These are phyloP conservation scores for Cystofilobasidium capitatum DNA, from an alignment of 768 basidiomycete genomes.

Conservation along the genomic window DNA sequence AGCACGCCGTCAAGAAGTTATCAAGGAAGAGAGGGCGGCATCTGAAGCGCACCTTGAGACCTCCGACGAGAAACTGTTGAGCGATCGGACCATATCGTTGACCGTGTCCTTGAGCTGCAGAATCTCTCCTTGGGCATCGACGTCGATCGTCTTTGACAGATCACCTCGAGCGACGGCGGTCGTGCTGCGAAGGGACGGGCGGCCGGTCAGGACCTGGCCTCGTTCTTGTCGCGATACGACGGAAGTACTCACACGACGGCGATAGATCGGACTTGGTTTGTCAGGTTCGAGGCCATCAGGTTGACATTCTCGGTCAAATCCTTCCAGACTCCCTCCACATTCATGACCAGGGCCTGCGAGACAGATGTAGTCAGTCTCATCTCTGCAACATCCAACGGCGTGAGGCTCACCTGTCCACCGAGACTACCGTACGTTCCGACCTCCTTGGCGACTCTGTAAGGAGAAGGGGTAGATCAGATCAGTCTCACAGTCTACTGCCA, in stretches of 20 bases:
- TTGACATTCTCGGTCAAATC: constrained; percentile 28
- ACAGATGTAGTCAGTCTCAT: too few relatives aligned
- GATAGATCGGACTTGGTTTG: constrained; percentile 13
- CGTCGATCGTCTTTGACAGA: constrained; percentile 70
- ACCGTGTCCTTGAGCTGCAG: constrained; percentile 53
- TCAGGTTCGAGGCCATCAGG: constrained; percentile 16
- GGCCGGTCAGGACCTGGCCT: too few relatives aligned
- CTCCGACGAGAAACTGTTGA: constrained; percentile 41
- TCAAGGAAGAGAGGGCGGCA: constrained; percentile 20
- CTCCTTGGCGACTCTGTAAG: constrained; percentile 35
- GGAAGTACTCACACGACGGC: too few relatives aligned
- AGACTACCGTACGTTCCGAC: constrained; percentile 73
- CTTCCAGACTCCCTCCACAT: constrained; percentile 41
- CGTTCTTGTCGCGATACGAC: too few relatives aligned
- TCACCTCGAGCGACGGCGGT: constrained; percentile 78
- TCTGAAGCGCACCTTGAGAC: constrained; percentile 39
- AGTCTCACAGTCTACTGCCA: neutral
- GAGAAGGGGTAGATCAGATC: neutral
- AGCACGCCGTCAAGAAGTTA: constrained; percentile 42
- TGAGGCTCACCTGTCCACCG: too few relatives aligned
- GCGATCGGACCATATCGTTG: constrained; percentile 38
- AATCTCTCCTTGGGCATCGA: constrained; percentile 92
- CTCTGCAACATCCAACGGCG: constrained; percentile 37
- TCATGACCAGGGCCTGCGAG: constrained; percentile 63
- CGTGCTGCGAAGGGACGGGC: constrained; percentile 11